Base-by-base conservation (phyloP, 2,329 filamentous ascomycete species). In the Geosmithia putterillii region DNA sequence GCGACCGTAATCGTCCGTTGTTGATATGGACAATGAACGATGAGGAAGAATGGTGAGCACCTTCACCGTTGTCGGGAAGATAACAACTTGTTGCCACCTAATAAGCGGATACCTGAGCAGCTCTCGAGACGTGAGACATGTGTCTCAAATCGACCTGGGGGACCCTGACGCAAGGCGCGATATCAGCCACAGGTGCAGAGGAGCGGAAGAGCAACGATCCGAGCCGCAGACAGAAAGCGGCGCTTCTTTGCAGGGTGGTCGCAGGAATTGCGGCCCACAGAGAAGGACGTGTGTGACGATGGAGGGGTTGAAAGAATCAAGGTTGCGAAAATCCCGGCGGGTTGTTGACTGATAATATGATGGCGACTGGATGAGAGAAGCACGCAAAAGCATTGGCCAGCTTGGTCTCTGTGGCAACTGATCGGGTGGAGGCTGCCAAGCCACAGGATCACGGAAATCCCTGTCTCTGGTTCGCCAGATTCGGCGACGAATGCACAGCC, bases 321-420 rank as follows among this genome's bases (percentile, higher is more conserved):
- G 22, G 15, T 12, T 44, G 42, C 5, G 40, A 34, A 41, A 7
- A 20, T 9, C 9, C 35, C 42, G 18, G 21, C 17, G 19, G 18
- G 20, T 46, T 37, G 42, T 45, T 45, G 45, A 42, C 20, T 20
- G 40, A 38, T 19, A 37, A 42, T 44, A 32, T 32, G 28, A 32
- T 32, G 28, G n/a, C n/a, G n/a, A n/a, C n/a, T n/a, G n/a, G 28
- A 32, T 32, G 28, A 32, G 5, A 32, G 28, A 32, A 32, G 28
- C 10, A 32, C 28, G 28, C 10, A 32, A 32, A 32, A 32, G 28
- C 28, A 32, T 32, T 32, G 28, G 28, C 28, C 28, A 32, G 28
- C 37, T 44, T 44, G 45, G 46, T 48, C 43, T 45, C 46, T 48
- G 46, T 48, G 46, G 46, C 46, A 48, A 47, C 46, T 37, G 21